phyloP scores from a whole-genome alignment of 2,329 filamentous ascomycete species.

The Aspergillus transmontanensis region DNA sequence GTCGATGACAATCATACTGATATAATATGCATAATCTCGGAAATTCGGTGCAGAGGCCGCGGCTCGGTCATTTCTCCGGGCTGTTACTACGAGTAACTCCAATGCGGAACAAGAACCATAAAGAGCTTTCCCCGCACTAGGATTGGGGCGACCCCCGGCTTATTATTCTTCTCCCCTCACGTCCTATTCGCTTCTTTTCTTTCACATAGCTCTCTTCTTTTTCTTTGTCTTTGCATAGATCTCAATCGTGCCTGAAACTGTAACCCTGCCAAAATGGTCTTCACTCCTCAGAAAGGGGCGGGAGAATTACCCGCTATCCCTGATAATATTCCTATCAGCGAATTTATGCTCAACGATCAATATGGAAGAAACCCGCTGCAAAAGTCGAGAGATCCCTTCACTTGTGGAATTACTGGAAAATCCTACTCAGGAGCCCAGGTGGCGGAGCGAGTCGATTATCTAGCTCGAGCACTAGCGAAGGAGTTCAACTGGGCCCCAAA shows the following conservation, averaged over 20 bases:
- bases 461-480: slow-evolving; percentile 69
- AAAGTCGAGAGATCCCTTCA: slow-evolving; percentile 70
- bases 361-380: slow-evolving; percentile 67
- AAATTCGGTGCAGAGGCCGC: not conserved
- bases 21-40: too few species aligned
- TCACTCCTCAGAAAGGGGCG: slow-evolving; percentile 43
- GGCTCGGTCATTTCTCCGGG: not conserved
- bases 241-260: not conserved
- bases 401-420: slow-evolving; percentile 72
- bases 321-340: slow-evolving; percentile 71
- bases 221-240: slow-evolving; percentile 2
- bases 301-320: slow-evolving; percentile 59
- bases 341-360: slow-evolving; percentile 75
- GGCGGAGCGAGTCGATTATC: slow-evolving; percentile 64
- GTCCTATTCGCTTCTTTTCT: not conserved
- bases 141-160: not conserved
- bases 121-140: slow-evolving; percentile 17
- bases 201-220: not conserved
- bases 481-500: slow-evolving; percentile 72
- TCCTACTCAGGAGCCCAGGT: slow-evolving; percentile 67
- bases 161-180: slow-evolving; percentile 1
- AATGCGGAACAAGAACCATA: not conserved
- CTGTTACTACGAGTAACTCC: too few species aligned
- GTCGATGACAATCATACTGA: too few species aligned
- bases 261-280: slow-evolving; percentile 43